Evolutionary conservation across 345 rosid genomes (phyloP).

Genomic region (Sisymbrium altissimum): DNA sequence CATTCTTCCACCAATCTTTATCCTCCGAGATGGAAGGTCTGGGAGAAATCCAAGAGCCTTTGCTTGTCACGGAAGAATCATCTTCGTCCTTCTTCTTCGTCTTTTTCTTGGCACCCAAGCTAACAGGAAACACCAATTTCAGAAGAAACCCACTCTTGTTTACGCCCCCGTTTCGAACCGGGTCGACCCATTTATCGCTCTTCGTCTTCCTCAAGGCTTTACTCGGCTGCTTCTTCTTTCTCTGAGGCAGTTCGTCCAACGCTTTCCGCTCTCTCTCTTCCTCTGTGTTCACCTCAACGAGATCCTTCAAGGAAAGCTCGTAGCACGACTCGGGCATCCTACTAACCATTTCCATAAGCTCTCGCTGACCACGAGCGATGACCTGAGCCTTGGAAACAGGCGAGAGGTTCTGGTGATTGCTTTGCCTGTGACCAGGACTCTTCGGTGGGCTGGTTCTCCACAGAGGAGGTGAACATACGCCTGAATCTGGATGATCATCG

Average conservation of each 20-base stretch:
- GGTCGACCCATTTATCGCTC: conserved; percentile 30
- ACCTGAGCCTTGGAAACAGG: conserved; percentile 66
- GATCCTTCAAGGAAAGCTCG: conserved; percentile 81
- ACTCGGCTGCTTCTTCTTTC: neutral
- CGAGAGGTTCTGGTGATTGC: conserved; percentile 43
- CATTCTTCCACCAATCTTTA: conserved; percentile 73
- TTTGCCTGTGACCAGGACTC: conserved; percentile 40
- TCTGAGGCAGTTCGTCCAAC: conserved; percentile 21
- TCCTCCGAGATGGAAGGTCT: conserved; percentile 48
- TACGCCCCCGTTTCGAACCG: conserved; percentile 44
- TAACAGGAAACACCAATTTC: conserved; percentile 66
- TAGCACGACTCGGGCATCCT: conserved; percentile 87
- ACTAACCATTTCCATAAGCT: conserved; percentile 93
- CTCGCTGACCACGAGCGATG: conserved; percentile 77
- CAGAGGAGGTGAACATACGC: conserved; percentile 62
- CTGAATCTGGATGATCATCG: conserved; percentile 48
- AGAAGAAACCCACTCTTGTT: conserved; percentile 65
- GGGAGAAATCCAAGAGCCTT: conserved; percentile 36
- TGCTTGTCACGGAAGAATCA: conserved; percentile 17
- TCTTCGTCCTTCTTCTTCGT: conserved; percentile 37
- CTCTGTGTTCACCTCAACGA: conserved; percentile 51
- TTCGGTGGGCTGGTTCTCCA: conserved; percentile 61
- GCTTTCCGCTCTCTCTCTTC: conserved; percentile 27
- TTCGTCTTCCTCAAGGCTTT: conserved; percentile 25
- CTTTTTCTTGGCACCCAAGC: conserved; percentile 46